Evolutionary conservation across 2,329 filamentous ascomycete species (phyloP), one percentile per base, ranked within the genome.

Genomic region (Tolypocladium ophioglossoides): DNA sequence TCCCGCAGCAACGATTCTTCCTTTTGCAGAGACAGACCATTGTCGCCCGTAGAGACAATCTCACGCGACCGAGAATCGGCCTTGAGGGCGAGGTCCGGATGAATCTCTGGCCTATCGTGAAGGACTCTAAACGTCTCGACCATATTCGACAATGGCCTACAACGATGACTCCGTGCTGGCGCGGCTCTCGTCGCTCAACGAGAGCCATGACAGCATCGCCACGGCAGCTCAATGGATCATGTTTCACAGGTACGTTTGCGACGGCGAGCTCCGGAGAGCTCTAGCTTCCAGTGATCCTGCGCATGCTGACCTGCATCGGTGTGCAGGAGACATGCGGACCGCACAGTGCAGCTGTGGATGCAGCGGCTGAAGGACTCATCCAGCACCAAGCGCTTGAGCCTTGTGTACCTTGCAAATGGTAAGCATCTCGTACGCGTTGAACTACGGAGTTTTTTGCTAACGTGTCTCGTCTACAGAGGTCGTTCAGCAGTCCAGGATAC

Each of bases 221-320:
- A 92, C 89, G 38, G 91, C 95, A 58, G 91, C 94, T 55, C 92
- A 97, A 84, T 99, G 95, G 95, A 94, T 99, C 58, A 95, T 99
- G 87, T 99, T 99, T 70, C 92, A 99, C 74, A 87, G 91, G 91
- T 95, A 84, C 50, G 54, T 38, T 14, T 27, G 4, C 30, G 16
- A 35, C 39, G 20, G 24, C 39, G 18, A 32, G 27, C 34, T 24
- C 32, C 14, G 20, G 24, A 35, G 18, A 32, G 27, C 34, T 24
- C 32, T 9, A 5, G 2, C 37, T 5, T 9, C 20, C 30, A 16
- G 24, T n/a, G n/a, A 12, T 37, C 16, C 30, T 8, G 46, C 34
- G 32, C 40, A 16, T 37, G 41, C 56, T 59, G 51, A 58, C 37
- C 22, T 10, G 12, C 8, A 57, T 38, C 22, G 24, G 24, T 53